Conservation (phyloP, 1,139 yeast genomes). For the Pneumocystis wakefieldiae region DNA sequence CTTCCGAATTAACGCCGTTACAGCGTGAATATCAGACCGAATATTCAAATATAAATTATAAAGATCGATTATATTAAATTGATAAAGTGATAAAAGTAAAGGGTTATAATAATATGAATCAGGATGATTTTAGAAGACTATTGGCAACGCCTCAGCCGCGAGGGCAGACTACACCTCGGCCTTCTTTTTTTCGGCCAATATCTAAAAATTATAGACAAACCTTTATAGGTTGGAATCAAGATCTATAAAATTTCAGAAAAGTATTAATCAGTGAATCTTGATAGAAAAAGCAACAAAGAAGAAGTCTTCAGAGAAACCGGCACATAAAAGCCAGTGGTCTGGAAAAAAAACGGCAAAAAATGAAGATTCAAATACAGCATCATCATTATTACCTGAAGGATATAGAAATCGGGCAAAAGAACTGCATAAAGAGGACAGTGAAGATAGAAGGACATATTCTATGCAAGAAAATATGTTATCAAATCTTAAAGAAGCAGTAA, state of each 20-base stretch:
- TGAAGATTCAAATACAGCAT: background rate
- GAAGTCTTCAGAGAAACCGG: too few species aligned
- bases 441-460: background rate
- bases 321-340: too few species aligned
- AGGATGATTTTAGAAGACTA: background rate
- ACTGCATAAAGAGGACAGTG: background rate
- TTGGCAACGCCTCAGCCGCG: background rate
- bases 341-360: too few species aligned
- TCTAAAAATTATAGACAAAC: background rate
- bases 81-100: too few species aligned
- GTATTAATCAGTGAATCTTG: too few species aligned
- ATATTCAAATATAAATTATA: too few species aligned
- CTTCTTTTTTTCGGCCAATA: background rate
- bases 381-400: background rate
- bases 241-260: too few species aligned
- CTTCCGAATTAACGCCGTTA: background rate
- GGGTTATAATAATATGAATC: background rate
- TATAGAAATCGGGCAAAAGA: background rate
- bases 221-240: background rate
- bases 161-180: background rate
- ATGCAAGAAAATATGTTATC: background rate
- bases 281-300: too few species aligned
- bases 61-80: too few species aligned
- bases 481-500: constrained; percentile 2
- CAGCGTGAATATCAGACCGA: background rate